Evolutionary conservation across 176 grass and related monocot species (phyloP), one percentile per base, ranked within the genome.

Genomic region (Oropetium thomaeum): DNA sequence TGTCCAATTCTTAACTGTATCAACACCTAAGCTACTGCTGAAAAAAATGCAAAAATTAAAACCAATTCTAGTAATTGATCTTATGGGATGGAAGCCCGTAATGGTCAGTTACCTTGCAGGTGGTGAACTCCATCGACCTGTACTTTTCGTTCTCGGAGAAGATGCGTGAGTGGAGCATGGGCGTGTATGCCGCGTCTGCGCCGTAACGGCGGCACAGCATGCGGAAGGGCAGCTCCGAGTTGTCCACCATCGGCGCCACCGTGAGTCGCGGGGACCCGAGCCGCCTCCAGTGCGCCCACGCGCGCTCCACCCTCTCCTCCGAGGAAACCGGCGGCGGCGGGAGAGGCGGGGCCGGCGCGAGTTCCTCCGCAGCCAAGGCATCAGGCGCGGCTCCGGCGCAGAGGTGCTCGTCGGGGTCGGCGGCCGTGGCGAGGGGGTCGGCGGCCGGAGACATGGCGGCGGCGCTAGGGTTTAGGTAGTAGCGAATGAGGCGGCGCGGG

Each of bases 141-240:
- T 95, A 87, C 89, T 99, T 95, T n/a, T 99, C 91, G 71, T 88
- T 99, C 89, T 99, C 91, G 4, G 89, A 86, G 89, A 99, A 99
- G 77, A 99, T 99, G 75, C 96, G 86, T 22, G 89, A 95, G 64
- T 99, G 91, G 83, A 99, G 91, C 96, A 99, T 99, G 33, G 96
- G 96, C 74, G 96, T 99, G 83, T 99, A 99, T 0, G 91, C 96
- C 4, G 86, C 96, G 47, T 79, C 73, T 17, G 91, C 91, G 47
- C 96, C 96, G 61, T 99, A 99, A 63, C 86, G 93, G 75, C 91
- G 79, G 82, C 91, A 99, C 4, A 95, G 84, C 96, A 99, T 95
- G 82, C 96, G 86, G 76, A 99, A 99, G 54, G 96, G 91, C 1
- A 99, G 87, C 80, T 99, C 91, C 2, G 96, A 99, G 80, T 95